Percentiles rank a stretch among this genome's conserved stretches.
Evolutionary conservation across 257 asterid species (phyloP).

Genomic region (Cynanchum wilfordii): DNA sequence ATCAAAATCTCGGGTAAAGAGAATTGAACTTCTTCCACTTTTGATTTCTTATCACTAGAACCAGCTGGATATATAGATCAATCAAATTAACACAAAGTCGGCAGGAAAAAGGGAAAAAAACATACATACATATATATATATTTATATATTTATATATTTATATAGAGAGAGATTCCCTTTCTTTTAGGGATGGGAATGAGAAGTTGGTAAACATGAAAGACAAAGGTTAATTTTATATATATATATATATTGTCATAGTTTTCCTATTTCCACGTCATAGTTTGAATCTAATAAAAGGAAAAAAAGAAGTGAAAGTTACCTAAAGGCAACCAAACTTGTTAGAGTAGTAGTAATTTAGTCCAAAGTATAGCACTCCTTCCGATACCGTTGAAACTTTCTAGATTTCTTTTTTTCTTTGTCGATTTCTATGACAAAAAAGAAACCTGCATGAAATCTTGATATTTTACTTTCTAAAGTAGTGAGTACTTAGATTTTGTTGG

Average conservation of each 20-base stretch:
- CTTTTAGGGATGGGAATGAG: not conserved
- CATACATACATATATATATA: too few relatives aligned
- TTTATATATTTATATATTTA: too few relatives aligned
- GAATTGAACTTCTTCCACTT: too few relatives aligned
- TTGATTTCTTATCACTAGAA: too few relatives aligned
- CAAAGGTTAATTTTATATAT: not conserved
- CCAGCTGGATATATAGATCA: too few relatives aligned
- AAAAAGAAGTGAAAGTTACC: not conserved
- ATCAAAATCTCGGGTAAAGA: too few relatives aligned
- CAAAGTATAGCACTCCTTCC: not conserved
- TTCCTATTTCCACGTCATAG: not conserved
- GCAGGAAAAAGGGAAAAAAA: too few relatives aligned
- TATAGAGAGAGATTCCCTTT: not conserved
- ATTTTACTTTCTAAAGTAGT: not conserved
- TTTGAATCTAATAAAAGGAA: conserved; percentile 18
- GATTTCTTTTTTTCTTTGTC: not conserved
- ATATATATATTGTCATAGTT: not conserved
- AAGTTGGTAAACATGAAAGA: not conserved
- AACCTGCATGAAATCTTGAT: not conserved
- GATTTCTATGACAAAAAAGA: conserved; percentile 2
- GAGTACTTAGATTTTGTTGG: conserved; percentile 31
- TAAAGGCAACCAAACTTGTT: too few relatives aligned
- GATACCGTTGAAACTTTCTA: conserved; percentile 12
- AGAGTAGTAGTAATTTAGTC: not conserved
- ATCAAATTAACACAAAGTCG: too few relatives aligned